Evolutionary conservation across 345 rosid species (phyloP), one percentile per base, ranked within the genome.

Genomic region (Salix dunnii): DNA sequence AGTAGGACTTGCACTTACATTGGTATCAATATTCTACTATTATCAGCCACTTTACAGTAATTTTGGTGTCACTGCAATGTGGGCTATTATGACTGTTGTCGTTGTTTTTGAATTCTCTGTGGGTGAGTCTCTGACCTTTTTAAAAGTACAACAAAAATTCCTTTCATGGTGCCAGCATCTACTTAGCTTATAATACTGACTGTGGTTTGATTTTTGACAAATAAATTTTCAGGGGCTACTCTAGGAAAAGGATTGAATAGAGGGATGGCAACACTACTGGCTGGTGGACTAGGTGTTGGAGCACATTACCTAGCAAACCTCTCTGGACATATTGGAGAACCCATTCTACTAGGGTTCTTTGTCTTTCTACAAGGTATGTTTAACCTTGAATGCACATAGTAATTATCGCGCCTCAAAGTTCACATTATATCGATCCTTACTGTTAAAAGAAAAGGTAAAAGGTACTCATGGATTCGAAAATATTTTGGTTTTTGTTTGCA

Each of bases 51-150:
- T 90, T 6, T 92, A 89, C 67, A 82, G 88, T 51, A 87, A 65
- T 77, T 90, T 92, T 31, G 96, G 93, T 5, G 88, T 82, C 75
- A 77, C 88, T 64, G 94, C 97, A 70, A 88, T 88, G 84, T 91
- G 97, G 97, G 97, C 96, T 60, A 87, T 94, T 0, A 87, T 94
- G 78, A 94, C 98, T 27, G 97, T 92, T 28, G 91, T 94, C 5
- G 90, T 92, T 63, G 92, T 92, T 71, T 92, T 90, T 42, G 97
- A 94, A 77, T 92, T 87, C 78, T 88, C 89, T 20, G 97, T 91
- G 0, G 97, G 98, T 88, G 77, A 74, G 91, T 72, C 36, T 58
- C 6, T n/a, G 42, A 1, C 25, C 27, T 27, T 35, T 68, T 36
- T n/a, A 20, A 11, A 58, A 58, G 5, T 4, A 51, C 2, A 49